These are phyloP conservation scores for Fraxinus sp. DNA, from an alignment of 305 asterid genomes.

Conservation along the genomic window DNA sequence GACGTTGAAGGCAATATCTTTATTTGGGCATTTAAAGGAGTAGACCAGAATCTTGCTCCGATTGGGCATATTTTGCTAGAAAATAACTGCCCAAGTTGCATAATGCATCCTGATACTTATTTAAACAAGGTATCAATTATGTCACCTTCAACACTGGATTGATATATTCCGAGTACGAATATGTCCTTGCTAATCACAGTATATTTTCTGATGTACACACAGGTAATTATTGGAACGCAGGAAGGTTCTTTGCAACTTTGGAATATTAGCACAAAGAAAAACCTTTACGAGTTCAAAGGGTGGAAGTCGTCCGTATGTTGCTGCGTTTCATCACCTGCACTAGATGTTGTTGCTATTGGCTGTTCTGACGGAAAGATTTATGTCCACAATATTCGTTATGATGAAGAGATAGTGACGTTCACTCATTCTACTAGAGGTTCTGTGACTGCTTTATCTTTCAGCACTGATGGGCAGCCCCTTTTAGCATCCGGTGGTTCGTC, in stretches of 20 bases:
- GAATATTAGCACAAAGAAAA: conserved; percentile 82
- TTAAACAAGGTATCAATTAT: conserved; percentile 63
- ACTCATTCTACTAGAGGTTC: conserved; percentile 76
- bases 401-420: conserved; percentile 74
- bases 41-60: conserved; percentile 55
- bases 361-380: conserved; percentile 88
- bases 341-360: conserved; percentile 89
- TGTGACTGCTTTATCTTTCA: conserved; percentile 81
- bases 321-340: conserved; percentile 90
- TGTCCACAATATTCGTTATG: conserved; percentile 72
- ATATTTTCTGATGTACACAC: conserved; percentile 22
- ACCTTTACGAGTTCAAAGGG: conserved; percentile 72
- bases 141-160: conserved; percentile 2
- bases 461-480: conserved; percentile 90
- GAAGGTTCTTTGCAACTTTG: conserved; percentile 85
- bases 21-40: conserved; percentile 83
- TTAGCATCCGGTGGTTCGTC: conserved; percentile 94
- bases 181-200: background rate
- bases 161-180: background rate
- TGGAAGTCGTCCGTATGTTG: conserved; percentile 74
- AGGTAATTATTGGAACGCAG: conserved; percentile 78
- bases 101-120: conserved; percentile 93
- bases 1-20: conserved; percentile 73
- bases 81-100: conserved; percentile 73
- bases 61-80: conserved; percentile 65